Evolutionary conservation across 2,329 filamentous ascomycete species (phyloP).

Genomic region (Curvularia sp.): DNA sequence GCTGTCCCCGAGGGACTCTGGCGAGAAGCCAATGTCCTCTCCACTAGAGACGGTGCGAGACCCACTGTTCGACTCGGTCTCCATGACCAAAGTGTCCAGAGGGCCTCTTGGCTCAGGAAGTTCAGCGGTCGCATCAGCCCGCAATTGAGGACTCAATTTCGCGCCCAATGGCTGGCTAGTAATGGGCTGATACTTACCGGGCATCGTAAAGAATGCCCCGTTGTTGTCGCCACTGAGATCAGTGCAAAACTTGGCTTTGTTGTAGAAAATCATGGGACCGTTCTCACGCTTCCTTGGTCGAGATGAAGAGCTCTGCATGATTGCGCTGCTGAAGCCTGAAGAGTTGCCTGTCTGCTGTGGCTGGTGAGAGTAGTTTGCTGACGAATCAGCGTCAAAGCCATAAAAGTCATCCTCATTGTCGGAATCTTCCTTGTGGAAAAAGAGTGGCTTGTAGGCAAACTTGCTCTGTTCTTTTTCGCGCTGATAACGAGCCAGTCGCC

Average conservation of each 20-base stretch:
- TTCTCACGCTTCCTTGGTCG: slow-evolving; percentile 65
- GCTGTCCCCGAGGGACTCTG: slow-evolving; percentile 35
- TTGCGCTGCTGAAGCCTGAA: slow-evolving; percentile 55
- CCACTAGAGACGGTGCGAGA: slow-evolving; percentile 37
- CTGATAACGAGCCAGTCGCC: slow-evolving; percentile 25
- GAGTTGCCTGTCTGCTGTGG: slow-evolving; percentile 46
- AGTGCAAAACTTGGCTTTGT: slow-evolving; percentile 78
- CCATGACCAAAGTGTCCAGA: slow-evolving; percentile 30
- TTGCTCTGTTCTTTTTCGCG: slow-evolving; percentile 43
- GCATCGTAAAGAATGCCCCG: slow-evolving; percentile 26
- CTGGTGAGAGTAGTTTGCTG: slow-evolving; percentile 38
- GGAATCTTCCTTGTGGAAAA: slow-evolving; percentile 55
- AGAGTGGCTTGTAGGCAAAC: slow-evolving; percentile 56
- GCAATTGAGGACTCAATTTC: neutral
- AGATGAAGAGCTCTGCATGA: slow-evolving; percentile 53
- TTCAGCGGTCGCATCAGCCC: slow-evolving; percentile 27
- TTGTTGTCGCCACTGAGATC: slow-evolving; percentile 73
- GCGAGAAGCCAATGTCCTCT: slow-evolving; percentile 50
- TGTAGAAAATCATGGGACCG: slow-evolving; percentile 85
- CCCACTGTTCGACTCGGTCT: slow-evolving; percentile 37
- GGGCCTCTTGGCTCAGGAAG: slow-evolving; percentile 38
- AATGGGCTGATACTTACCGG: slow-evolving; percentile 40
- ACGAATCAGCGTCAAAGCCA: slow-evolving; percentile 37
- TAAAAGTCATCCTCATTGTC: slow-evolving; percentile 51
- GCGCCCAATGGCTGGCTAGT: slow-evolving; percentile 45